Evolutionary conservation across 805 yeast genomes (phyloP), one percentile per base, ranked within the genome.

Genomic region (Starmerella geochares): DNA sequence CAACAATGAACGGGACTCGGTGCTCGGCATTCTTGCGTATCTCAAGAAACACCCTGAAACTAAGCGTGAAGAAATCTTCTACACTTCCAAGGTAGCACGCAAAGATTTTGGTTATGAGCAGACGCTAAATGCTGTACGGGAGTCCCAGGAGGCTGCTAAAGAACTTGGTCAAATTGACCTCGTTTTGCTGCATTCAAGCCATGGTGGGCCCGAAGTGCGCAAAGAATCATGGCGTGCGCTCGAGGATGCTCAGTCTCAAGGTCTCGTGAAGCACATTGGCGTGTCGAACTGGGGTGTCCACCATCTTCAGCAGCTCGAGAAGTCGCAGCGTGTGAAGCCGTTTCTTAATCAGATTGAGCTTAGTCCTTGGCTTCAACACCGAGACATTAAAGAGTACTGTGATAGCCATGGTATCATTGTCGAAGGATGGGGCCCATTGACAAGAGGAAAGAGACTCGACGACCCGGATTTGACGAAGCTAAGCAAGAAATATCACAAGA

Each of bases 271-370:
- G 51, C 66, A 67, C 41, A 76, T 81, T 49, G 86, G 85, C 24
- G 83, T 81, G 10, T 78, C 83, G 33, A 80, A 80, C 62, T 80
- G 72, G 61, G 83, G 83, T n/a, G 62, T 67, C n/a, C 69, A 71
- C 46, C 85, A 80, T 59, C 58, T 80, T 17, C 65, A 76, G 56
- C 81, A 79, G 61, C 63, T 80, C 23, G 44, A 32, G 16, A 17
- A 27, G 28, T 35, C 29, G 10, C 65, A 78, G 32, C 67, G 65
- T 49, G 60, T 74, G 54, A 72, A 71, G 54, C 87, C 95, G 0
- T 84, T 79, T 0, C 80, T 82, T 39, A 81, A 86, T 63, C 94
- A 86, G 63, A 76, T 86, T 59, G 94, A 85, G 64, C 72, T 84
- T 46, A 83, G 85, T 51, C 94, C 92, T 16, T 84, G 92, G 87